These are phyloP conservation scores for Acer negundo DNA, from an alignment of 345 rosid genomes.

Conservation along the genomic window DNA sequence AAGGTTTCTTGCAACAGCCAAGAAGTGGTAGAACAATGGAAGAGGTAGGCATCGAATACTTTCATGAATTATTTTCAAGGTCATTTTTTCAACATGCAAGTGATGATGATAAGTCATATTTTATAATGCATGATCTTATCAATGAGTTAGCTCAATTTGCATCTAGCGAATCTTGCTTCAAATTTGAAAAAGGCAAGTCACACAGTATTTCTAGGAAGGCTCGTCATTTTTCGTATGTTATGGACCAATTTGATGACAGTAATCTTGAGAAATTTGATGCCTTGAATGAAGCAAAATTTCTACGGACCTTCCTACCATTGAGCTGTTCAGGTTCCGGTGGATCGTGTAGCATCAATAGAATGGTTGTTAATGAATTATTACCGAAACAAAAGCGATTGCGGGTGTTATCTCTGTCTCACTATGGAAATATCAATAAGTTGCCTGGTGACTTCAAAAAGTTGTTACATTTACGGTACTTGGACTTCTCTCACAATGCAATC, in stretches of 20 bases:
- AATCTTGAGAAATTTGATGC: slow-evolving; percentile 26
- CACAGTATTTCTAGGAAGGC: slow-evolving; percentile 14
- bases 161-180: slow-evolving; percentile 35
- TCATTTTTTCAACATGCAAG: slow-evolving; percentile 30
- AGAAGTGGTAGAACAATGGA: slow-evolving; percentile 29
- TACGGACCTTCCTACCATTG: slow-evolving; percentile 41
- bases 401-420: slow-evolving; percentile 38
- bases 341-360: slow-evolving; percentile 29
- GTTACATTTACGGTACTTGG: slow-evolving; percentile 36
- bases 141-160: slow-evolving; percentile 41
- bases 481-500: slow-evolving; percentile 29
- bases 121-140: slow-evolving; percentile 43
- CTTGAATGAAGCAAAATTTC: slow-evolving; percentile 28
- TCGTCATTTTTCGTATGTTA: slow-evolving; percentile 36
- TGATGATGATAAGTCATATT: slow-evolving; percentile 16
- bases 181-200: slow-evolving; percentile 27
- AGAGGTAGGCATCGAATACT: slow-evolving; percentile 39
- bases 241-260: slow-evolving; percentile 24
- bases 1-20: slow-evolving; percentile 32
- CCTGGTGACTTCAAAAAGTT: slow-evolving; percentile 34
- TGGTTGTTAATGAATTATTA: slow-evolving; percentile 24
- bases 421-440: slow-evolving; percentile 13
- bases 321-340: slow-evolving; percentile 23
- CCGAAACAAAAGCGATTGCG: slow-evolving; percentile 29
- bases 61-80: slow-evolving; percentile 31